Percentiles rank a stretch among this genome's conserved stretches.
phyloP scores from a whole-genome alignment of 768 basidiomycete genomes.

The Termitomyces sp. region DNA sequence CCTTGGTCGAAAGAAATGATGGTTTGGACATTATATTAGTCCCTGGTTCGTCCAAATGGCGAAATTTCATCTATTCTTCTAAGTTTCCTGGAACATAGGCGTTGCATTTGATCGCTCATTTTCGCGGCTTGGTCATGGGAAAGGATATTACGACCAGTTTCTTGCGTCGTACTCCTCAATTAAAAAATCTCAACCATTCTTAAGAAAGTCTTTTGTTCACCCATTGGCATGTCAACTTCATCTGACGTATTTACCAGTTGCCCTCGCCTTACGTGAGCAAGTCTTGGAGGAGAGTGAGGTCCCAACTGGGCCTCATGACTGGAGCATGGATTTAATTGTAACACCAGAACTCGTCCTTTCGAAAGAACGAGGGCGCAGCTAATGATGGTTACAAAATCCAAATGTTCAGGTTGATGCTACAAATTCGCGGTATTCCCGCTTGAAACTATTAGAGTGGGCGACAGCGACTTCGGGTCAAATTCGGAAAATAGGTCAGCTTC shows the following conservation, averaged over 20 bases:
- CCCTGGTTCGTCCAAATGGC: conserved; percentile 43
- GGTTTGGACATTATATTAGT: conserved; percentile 60
- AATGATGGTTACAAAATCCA: conserved; percentile 1
- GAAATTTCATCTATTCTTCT: background rate
- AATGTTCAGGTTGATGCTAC: background rate
- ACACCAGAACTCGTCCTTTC: conserved; percentile 31
- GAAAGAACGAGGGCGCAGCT: background rate
- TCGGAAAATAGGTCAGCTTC: conserved; percentile 10
- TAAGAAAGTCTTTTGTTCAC: conserved; percentile 39
- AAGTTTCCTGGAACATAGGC: conserved; percentile 32
- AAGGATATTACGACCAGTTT: conserved; percentile 80
- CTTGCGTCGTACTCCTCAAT: conserved; percentile 47
- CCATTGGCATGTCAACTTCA: conserved; percentile 7
- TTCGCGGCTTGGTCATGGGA: conserved; percentile 75
- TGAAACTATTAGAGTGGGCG: background rate
- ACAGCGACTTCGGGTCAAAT: background rate
- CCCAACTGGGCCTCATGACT: conserved; percentile 54
- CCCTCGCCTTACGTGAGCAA: conserved; percentile 60
- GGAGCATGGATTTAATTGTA: conserved; percentile 59
- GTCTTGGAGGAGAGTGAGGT: conserved; percentile 45
- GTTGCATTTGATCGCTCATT: conserved; percentile 69
- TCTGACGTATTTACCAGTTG: conserved; percentile 38
- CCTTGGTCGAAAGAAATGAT: conserved; percentile 30
- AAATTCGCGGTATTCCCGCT: background rate
- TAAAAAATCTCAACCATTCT: conserved; percentile 42